Conservation (phyloP, 352 stramenopile genomes). For the Globisporangium parvum region DNA sequence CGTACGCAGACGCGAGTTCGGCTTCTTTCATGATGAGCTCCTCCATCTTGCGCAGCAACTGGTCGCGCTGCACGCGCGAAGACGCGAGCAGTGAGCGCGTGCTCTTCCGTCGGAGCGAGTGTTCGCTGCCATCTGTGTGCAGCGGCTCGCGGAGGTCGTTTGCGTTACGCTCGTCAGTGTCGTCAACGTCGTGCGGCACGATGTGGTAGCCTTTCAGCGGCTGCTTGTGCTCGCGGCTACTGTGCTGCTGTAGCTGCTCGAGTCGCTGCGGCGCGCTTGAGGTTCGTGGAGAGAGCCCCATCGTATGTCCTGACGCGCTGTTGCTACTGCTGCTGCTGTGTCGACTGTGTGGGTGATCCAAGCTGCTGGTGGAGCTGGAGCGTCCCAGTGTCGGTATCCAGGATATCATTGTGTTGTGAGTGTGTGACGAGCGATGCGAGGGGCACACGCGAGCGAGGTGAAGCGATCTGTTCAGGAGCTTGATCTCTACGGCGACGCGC, state of each 20-base stretch:
- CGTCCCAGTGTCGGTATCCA: conserved; percentile 5
- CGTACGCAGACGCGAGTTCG: conserved; percentile 47
- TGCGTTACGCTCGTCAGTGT: background rate
- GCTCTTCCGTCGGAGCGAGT: conserved; percentile 4
- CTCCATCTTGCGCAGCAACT: conserved; percentile 58
- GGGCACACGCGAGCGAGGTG: too few relatives aligned
- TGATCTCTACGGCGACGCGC: too few relatives aligned
- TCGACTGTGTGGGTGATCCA: background rate
- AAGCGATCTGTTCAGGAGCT: too few relatives aligned
- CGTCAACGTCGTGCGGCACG: conserved; percentile 35
- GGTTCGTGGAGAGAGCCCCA: conserved; percentile 2
- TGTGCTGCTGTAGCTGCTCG: conserved; percentile 13
- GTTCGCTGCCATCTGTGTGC: background rate
- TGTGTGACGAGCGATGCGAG: too few relatives aligned
- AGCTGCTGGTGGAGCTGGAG: conserved; percentile 1
- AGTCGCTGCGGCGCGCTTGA: background rate
- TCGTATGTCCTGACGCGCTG: conserved; percentile 1
- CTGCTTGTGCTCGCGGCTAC: conserved; percentile 12
- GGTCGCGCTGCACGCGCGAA: conserved; percentile 38
- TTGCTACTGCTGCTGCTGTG: background rate
- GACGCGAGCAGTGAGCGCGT: conserved; percentile 26
- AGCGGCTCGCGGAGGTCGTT: conserved; percentile 14
- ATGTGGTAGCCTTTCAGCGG: conserved; percentile 37
- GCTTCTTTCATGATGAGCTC: conserved; percentile 55
- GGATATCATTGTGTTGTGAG: conserved; percentile 1